Percentiles rank a stretch among this genome's conserved stretches.
phyloP scores from a whole-genome alignment of 139 green algal species.

The Micractinium sp. region DNA sequence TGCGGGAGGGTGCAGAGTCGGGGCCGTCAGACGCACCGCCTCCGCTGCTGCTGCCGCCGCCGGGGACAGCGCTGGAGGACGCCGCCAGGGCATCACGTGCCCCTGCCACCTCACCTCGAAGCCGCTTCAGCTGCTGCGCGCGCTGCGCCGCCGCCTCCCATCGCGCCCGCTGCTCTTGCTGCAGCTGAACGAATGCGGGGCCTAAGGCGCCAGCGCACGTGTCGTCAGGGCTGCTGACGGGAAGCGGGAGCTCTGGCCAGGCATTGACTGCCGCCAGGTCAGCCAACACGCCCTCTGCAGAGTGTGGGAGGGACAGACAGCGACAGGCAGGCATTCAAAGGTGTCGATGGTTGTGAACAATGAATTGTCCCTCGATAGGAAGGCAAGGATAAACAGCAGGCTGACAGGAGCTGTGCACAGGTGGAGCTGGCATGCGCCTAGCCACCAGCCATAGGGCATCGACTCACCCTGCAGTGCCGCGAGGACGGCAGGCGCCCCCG shows the following conservation, averaged over 20 bases:
- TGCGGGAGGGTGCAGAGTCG: not conserved
- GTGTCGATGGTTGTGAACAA: not conserved
- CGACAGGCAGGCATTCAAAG: not conserved
- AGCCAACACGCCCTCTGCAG: not conserved
- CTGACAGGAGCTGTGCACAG: too few relatives aligned
- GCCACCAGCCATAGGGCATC: not conserved
- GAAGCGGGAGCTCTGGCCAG: not conserved
- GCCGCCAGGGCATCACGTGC: not conserved
- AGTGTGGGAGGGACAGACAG: not conserved
- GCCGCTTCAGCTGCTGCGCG: not conserved
- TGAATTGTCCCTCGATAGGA: not conserved
- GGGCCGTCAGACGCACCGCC: not conserved
- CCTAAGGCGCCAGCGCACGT: not conserved
- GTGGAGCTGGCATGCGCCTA: too few relatives aligned
- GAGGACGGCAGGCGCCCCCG: not conserved
- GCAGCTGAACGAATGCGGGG: not conserved
- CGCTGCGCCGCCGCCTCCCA: not conserved
- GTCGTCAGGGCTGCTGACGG: not conserved
- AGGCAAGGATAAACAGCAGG: not conserved
- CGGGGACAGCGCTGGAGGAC: not conserved
- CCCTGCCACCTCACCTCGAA: not conserved
- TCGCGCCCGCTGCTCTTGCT: conserved; percentile 8
- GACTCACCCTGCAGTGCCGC: not conserved
- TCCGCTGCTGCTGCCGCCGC: not conserved
- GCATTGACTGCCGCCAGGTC: not conserved